phyloP scores from a whole-genome alignment of 2,329 filamentous ascomycete species.

The Alternaria postmessia region DNA sequence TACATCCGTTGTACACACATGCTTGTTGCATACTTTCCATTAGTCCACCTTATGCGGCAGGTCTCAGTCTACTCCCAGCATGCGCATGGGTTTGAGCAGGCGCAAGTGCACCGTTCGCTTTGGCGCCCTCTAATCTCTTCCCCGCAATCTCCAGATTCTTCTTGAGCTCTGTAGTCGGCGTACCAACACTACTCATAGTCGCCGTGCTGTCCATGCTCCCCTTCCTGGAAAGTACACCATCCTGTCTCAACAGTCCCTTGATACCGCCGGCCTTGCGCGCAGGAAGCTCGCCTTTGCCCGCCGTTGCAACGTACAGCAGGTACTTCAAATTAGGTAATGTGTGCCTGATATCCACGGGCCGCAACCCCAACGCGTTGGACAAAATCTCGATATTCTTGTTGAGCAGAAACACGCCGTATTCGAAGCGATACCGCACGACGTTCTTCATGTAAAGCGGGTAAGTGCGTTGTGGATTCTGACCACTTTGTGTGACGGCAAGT shows the following conservation, averaged over 20 bases:
- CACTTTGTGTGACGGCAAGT: slow-evolving; percentile 60
- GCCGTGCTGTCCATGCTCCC: slow-evolving; percentile 46
- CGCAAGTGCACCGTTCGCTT: no score
- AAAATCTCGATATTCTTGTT: slow-evolving; percentile 91
- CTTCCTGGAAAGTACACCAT: slow-evolving; percentile 35
- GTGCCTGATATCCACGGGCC: slow-evolving; percentile 87
- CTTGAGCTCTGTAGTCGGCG: slow-evolving; percentile 28
- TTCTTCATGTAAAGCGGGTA: slow-evolving; percentile 82
- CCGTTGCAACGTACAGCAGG: slow-evolving; percentile 85
- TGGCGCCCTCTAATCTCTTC: slow-evolving; percentile 16
- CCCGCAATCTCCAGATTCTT: slow-evolving; percentile 26
- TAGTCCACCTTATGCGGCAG: slow-evolving; percentile 1
- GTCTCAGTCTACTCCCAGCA: slow-evolving; percentile 38
- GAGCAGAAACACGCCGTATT: slow-evolving; percentile 94
- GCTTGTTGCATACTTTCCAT: no score
- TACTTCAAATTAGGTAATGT: slow-evolving; percentile 95
- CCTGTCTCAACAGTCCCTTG: slow-evolving; percentile 41
- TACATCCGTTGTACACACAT: no score
- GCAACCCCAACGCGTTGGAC: slow-evolving; percentile 70
- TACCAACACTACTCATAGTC: slow-evolving; percentile 39
- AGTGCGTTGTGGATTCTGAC: slow-evolving; percentile 35
- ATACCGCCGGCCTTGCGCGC: slow-evolving; percentile 49
- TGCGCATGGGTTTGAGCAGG: slow-evolving; percentile 24
- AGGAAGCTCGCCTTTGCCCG: slow-evolving; percentile 72
- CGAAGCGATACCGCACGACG: slow-evolving; percentile 85